Percentiles rank a stretch among this genome's conserved stretches.
phyloP scores from a whole-genome alignment of 345 rosid genomes.

The Pelargonium nanum region DNA sequence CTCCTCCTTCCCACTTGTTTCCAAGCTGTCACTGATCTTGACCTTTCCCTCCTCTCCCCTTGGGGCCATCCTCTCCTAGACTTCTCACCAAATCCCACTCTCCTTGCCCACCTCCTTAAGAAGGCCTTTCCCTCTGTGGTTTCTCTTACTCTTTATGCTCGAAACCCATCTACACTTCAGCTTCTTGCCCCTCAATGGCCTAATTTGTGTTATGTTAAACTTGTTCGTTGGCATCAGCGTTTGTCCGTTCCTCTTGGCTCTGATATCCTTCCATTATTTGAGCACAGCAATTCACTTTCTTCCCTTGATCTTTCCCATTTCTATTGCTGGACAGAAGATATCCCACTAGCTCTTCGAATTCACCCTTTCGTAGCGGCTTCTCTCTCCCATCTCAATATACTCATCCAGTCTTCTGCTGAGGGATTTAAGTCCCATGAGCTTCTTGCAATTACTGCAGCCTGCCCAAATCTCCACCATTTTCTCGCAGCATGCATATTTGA shows the following conservation, averaged over 20 bases:
- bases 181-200: constrained; percentile 31
- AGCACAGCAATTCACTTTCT: constrained; percentile 15
- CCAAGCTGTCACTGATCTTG: constrained; percentile 20
- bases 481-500: constrained; percentile 26
- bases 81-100: constrained; percentile 7
- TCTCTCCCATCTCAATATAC: constrained; percentile 23
- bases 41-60: constrained; percentile 21
- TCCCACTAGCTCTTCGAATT: constrained; percentile 20
- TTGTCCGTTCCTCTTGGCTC: constrained; percentile 14
- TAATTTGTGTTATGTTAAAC: constrained; percentile 13
- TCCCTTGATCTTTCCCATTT: constrained; percentile 25
- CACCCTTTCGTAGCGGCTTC: constrained; percentile 13
- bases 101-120: constrained; percentile 20
- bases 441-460: constrained; percentile 19
- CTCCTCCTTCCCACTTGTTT: constrained; percentile 18
- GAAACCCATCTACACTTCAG: constrained; percentile 20
- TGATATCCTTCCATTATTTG: constrained; percentile 21
- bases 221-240: constrained; percentile 35
- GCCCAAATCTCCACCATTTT: constrained; percentile 22
- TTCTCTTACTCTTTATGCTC: constrained; percentile 22
- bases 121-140: constrained; percentile 21
- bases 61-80: constrained; percentile 20
- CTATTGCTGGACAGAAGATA: constrained; percentile 38
- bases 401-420: constrained; percentile 19
- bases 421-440: constrained; percentile 35